phyloP scores from a whole-genome alignment of 805 yeast genomes.

The Metschnikowia rubicola region DNA sequence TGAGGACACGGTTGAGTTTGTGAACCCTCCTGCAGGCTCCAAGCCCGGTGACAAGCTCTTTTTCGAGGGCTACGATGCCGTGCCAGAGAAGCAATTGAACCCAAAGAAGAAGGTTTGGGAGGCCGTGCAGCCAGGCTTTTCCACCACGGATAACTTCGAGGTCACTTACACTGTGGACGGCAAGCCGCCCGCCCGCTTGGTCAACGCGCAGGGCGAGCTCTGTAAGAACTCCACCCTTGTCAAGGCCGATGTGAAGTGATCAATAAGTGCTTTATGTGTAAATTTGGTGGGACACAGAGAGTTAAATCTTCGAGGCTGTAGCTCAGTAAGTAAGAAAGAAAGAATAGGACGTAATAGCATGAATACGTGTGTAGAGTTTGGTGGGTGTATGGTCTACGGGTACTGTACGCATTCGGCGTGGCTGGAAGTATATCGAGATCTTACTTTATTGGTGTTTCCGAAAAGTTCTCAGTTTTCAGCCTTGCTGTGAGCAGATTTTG shows the following conservation, averaged over 20 bases:
- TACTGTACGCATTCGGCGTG: too few species aligned
- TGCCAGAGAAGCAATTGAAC: slow-evolving; percentile 87
- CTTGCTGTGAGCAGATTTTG: too few species aligned
- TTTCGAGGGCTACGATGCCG: slow-evolving; percentile 86
- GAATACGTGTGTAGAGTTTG: too few species aligned
- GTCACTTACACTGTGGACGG: slow-evolving; percentile 83
- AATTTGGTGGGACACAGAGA: too few species aligned
- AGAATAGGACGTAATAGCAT: too few species aligned
- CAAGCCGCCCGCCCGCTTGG: slow-evolving; percentile 66
- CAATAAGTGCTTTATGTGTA: too few species aligned
- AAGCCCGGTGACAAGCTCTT: slow-evolving; percentile 95
- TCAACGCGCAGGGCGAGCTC: slow-evolving; percentile 73
- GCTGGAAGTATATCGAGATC: too few species aligned
- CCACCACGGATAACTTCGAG: slow-evolving; percentile 71
- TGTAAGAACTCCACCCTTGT: slow-evolving; percentile 72
- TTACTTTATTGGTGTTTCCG: too few species aligned
- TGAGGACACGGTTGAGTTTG: slow-evolving; percentile 75
- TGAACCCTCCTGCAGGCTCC: slow-evolving; percentile 89
- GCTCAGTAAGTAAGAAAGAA: too few species aligned
- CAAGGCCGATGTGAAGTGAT: slow-evolving; percentile 74
- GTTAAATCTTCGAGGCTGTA: too few species aligned
- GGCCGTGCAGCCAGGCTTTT: slow-evolving; percentile 84
- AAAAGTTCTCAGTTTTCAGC: too few species aligned
- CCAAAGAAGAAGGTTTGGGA: slow-evolving; percentile 99
- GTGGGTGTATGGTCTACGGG: too few species aligned